Percentiles rank a stretch among this genome's conserved stretches.
phyloP scores from a whole-genome alignment of 2,329 filamentous ascomycete genomes.

The Colletotrichum melonis region DNA sequence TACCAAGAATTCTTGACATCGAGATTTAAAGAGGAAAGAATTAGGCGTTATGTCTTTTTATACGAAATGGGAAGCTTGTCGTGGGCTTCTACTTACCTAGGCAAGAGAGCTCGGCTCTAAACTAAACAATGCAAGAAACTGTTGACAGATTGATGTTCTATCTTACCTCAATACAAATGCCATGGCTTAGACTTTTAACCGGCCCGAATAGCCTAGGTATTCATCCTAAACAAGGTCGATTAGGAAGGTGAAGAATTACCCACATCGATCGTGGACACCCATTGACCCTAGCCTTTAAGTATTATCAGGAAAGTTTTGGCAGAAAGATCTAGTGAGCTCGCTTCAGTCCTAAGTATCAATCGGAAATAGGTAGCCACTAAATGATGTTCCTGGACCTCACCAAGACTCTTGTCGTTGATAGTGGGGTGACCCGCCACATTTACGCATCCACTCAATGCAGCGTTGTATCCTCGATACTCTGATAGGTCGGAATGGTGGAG shows the following conservation, averaged over 20 bases:
- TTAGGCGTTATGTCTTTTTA: fast-evolving
- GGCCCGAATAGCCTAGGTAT: no score
- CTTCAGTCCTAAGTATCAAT: no score
- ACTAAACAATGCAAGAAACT: background rate
- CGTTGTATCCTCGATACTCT: background rate
- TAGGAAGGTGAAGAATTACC: no score
- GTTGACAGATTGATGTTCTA: background rate
- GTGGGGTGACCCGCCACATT: background rate
- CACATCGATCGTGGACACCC: no score
- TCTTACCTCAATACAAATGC: background rate
- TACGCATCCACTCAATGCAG: background rate
- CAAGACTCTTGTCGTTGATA: background rate
- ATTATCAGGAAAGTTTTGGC: no score
- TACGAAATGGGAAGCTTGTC: background rate
- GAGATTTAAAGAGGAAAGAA: background rate
- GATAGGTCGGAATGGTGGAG: background rate
- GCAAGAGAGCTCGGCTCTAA: background rate
- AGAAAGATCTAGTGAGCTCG: no score
- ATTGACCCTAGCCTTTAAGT: no score
- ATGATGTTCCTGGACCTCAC: background rate
- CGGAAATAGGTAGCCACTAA: no score
- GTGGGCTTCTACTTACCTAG: fast-evolving
- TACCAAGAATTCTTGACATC: background rate
- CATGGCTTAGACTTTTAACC: background rate
- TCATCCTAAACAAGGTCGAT: no score